Evolutionary conservation across 2,329 filamentous ascomycete species (phyloP), one percentile per base, ranked within the genome.

Genomic region (Fusarium musae): DNA sequence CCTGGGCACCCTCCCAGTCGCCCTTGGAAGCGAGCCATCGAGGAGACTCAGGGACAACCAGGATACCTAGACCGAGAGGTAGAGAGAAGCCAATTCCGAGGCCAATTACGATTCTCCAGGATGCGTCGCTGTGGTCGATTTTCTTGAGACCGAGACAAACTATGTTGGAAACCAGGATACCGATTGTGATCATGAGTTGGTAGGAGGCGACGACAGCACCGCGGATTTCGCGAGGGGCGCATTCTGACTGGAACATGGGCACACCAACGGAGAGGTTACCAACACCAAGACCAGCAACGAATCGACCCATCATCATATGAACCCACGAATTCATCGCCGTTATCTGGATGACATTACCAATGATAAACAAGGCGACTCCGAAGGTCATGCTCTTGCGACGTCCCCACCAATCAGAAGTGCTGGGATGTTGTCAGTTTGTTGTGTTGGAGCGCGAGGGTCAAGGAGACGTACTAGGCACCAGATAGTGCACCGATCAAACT

Each of bases 101-200:
- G 1, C 85, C 87, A 74, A 91, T 88, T 46, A 92, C 87, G 28
- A 92, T 87, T 52, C 91, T 86, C 90, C 92, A 93, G 2, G 89
- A 87, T 0, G 79, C 81, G 23, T 46, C 83, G 80, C 0, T 79
- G 79, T 6, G 82, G 76, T 86, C 64, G 72, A 87, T 84, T 15
- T 75, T 77, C 47, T 84, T 82, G 15, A 87, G 83, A 47, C 86
- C 87, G 59, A 83, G 88, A 79, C 89, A 90, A 75, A 90, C 84
- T 61, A 86, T 82, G 73, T 88, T 87, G 60, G 87, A 84, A 26
- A 87, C 79, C 59, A 90, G 88, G 71, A 93, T 93, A 39, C 92
- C 92, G 34, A 93, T 84, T 1, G 91, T 93, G 79, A 93, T 92
- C 83, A 93, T 90, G 21, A 93, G 87, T 81, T 93, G 92, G 81